Evolutionary conservation across 2,329 filamentous ascomycete genomes (phyloP).

Genomic region (Aspergillus caelatus): DNA sequence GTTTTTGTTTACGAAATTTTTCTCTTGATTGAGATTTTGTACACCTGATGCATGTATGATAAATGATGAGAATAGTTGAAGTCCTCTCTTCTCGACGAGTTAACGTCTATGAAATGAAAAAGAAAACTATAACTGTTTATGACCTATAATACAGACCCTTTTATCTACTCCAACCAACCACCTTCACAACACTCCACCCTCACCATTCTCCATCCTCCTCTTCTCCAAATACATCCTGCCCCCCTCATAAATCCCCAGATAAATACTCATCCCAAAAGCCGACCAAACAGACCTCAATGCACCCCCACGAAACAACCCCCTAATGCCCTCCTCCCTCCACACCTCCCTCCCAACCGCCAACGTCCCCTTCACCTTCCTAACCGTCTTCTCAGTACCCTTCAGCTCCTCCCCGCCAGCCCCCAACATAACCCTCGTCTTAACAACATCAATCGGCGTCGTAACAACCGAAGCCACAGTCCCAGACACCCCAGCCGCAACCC

Average conservation of each 20-base stretch:
- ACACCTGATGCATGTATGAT: conserved; percentile 10
- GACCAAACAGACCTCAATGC: conserved; percentile 77
- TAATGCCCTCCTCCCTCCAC: conserved; percentile 66
- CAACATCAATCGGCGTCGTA: conserved; percentile 87
- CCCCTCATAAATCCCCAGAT: conserved; percentile 83
- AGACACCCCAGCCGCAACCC: conserved; percentile 70
- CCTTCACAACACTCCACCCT: background rate
- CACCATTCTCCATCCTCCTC: conserved; percentile 10
- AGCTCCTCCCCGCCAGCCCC: conserved; percentile 45
- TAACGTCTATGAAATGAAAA: background rate
- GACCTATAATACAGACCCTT: background rate
- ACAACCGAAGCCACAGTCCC: conserved; percentile 75
- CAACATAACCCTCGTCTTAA: conserved; percentile 90
- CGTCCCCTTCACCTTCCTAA: conserved; percentile 10
- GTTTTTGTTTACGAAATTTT: background rate
- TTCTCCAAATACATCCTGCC: conserved; percentile 64
- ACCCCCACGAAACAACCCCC: conserved; percentile 74
- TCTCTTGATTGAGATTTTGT: conserved; percentile 2
- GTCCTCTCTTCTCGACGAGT: conserved; percentile 1
- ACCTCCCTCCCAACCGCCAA: conserved; percentile 65
- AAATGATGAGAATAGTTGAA: conserved; percentile 1
- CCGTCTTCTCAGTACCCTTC: too few species aligned
- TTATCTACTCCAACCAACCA: background rate
- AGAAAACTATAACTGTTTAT: background rate
- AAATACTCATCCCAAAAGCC: conserved; percentile 77